Evolutionary conservation across 1,284 basidiomycete species (phyloP), one percentile per base, ranked within the genome.

Genomic region (Moesziomyces sp.): DNA sequence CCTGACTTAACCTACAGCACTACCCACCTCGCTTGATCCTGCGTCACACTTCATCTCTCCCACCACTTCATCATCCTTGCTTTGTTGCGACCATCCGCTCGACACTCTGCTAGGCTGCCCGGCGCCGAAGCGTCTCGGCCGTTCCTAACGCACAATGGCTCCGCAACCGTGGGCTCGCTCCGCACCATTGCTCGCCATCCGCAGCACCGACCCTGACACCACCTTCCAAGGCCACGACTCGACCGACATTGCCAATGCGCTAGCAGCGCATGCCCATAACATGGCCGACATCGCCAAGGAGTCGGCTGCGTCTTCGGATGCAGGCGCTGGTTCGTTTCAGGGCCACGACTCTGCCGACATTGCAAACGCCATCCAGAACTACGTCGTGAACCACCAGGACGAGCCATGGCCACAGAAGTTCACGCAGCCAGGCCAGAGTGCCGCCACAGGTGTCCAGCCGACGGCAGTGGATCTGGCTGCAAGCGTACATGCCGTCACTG

Each of bases 141-240:
- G 28, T 35, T 26, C 35, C 9, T 46, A 13, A 24, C 47, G 11
- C 57, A 60, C 7, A 52, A 69, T 69, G 66, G 42, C 46, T 42
- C 60, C 66, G 8, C 66, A 21, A 57, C 45, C 28, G 28, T 16
- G 38, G 13, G 18, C 49, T 11, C 26, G 24, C 35, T 18, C 33
- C 16, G 21, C 42, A 24, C 19, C 33, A 11, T 24, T 26, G 21
- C 49, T 67, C 2, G 10, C 38, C 14, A 18, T 18, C 1, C 66
- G 66, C 23, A 57, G 52, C 23, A 33, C 48, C 19, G 59, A 65
- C 24, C 62, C 65, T 3, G 63, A 63, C 45, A 38, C 44, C 19
- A 61, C 55, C n/a, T 76, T 60, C 46, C 58, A 76, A 42, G 73
- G 73, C 8, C 69, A 78, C 50, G 56, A 65, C 19, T 53, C 77